phyloP scores from a whole-genome alignment of 2,329 filamentous ascomycete species.

The Diplodia intermedia region DNA sequence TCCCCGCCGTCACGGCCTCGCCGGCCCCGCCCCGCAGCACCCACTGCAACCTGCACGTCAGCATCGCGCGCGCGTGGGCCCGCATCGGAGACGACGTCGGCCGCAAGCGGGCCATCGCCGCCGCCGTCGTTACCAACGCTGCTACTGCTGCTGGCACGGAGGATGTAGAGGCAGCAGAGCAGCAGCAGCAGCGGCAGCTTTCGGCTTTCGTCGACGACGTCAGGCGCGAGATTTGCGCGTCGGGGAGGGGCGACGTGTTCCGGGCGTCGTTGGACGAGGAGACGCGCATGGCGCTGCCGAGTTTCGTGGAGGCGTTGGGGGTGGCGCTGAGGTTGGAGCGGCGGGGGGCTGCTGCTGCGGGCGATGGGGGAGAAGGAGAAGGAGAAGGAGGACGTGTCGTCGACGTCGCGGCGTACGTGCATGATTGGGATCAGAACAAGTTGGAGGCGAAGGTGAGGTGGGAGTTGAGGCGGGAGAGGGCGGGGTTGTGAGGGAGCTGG shows the following conservation, averaged over 20 bases:
- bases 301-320: constrained; percentile 39
- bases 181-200: constrained; percentile 25
- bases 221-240: constrained; percentile 36
- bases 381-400: constrained; percentile 27
- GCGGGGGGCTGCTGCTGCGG: constrained; percentile 12
- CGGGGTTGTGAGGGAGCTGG: neutral
- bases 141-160: too few species aligned
- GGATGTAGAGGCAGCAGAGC: neutral
- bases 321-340: constrained; percentile 37
- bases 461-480: constrained; percentile 34
- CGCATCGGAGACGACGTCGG: constrained; percentile 7
- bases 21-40: constrained; percentile 38
- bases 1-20: constrained; percentile 38
- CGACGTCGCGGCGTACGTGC: constrained; percentile 34
- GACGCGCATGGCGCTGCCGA: constrained; percentile 38
- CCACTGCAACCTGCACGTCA: constrained; percentile 42
- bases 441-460: constrained; percentile 39
- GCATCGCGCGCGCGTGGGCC: constrained; percentile 41
- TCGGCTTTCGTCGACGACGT: constrained; percentile 36
- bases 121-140: constrained; percentile 3
- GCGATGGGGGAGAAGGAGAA: constrained; percentile 30
- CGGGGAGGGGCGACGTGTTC: constrained; percentile 41
- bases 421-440: constrained; percentile 39
- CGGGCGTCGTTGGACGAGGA: constrained; percentile 34
- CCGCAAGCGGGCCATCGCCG: constrained; percentile 4